Conservation (phyloP, 257 asterid genomes). For the Nicotiana benthamiana region DNA sequence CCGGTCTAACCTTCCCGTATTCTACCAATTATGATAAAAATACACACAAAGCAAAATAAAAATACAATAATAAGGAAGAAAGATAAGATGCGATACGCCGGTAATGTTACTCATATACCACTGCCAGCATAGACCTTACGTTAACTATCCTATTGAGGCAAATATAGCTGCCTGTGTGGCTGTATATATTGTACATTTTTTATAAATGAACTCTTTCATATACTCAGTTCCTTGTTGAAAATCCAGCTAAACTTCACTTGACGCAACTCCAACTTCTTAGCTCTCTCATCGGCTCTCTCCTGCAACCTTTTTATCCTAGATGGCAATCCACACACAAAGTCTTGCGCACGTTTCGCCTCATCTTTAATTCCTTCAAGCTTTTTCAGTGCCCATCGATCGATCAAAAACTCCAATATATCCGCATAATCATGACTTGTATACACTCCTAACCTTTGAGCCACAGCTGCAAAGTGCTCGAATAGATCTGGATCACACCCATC, state of each 20-base stretch:
- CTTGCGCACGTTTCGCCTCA: conserved; percentile 23
- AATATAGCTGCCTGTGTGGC: neutral
- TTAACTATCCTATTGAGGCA: too few species aligned
- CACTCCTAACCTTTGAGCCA: conserved; percentile 20
- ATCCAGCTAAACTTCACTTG: conserved; percentile 27
- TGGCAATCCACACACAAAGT: conserved; percentile 24
- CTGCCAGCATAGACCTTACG: too few species aligned
- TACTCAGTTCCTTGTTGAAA: conserved; percentile 11
- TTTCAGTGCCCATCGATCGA: conserved; percentile 28
- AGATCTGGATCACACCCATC: conserved; percentile 23
- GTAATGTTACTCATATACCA: too few species aligned
- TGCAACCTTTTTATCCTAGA: conserved; percentile 14
- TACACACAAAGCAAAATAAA: too few species aligned
- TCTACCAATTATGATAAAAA: too few species aligned
- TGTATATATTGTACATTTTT: neutral
- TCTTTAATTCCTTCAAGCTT: conserved; percentile 16
- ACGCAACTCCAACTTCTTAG: conserved; percentile 10
- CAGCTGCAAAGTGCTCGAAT: conserved; percentile 17
- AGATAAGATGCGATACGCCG: too few species aligned
- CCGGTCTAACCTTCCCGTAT: too few species aligned
- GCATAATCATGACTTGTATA: conserved; percentile 24
- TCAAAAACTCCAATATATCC: conserved; percentile 29
- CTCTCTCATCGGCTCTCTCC: conserved; percentile 19
- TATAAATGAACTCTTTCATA: neutral
- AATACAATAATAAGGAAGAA: too few species aligned